Evolutionary conservation across 768 basidiomycete genomes (phyloP).

Genomic region (Kwoniella dendrophila): DNA sequence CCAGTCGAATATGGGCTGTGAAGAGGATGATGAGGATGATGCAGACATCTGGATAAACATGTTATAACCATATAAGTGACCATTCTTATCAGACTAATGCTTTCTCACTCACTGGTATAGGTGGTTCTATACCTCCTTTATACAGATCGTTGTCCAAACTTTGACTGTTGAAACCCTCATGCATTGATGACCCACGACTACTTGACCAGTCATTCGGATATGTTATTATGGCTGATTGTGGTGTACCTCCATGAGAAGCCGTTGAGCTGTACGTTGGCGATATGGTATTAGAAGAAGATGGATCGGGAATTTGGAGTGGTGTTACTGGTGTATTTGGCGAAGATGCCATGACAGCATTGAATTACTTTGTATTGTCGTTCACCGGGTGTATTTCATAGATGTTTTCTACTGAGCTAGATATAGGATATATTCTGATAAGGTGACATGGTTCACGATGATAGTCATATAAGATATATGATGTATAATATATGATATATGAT

Average conservation of each 20-base stretch:
- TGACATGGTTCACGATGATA: not conserved
- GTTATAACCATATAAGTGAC: not conserved
- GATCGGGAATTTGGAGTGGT: constrained; percentile 17
- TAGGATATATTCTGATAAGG: no score
- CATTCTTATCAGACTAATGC: not conserved
- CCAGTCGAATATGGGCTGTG: constrained; percentile 37
- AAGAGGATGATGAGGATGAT: constrained; percentile 40
- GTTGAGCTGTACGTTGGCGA: constrained; percentile 12
- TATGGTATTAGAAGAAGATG: constrained; percentile 18
- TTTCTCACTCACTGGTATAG: constrained; percentile 22
- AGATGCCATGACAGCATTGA: constrained; percentile 18
- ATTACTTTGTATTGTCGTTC: not conserved
- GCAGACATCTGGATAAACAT: constrained; percentile 27
- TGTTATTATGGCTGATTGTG: constrained; percentile 33
- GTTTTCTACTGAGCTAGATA: not conserved
- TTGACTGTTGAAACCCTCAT: constrained; percentile 10
- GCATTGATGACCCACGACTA: constrained; percentile 19
- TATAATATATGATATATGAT: not conserved
- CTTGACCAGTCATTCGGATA: constrained; percentile 29
- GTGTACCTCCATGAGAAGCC: constrained; percentile 23
- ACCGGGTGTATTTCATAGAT: not conserved
- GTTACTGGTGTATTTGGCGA: constrained; percentile 12
- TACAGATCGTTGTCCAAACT: constrained; percentile 19
- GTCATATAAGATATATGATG: not conserved
- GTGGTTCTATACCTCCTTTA: constrained; percentile 20